A percentile compares a stretch with the other conserved stretches of the same genome.
These are phyloP conservation scores for Sporothrix luriei DNA, from an alignment of 2,329 filamentous ascomycete species.

Conservation along the genomic window DNA sequence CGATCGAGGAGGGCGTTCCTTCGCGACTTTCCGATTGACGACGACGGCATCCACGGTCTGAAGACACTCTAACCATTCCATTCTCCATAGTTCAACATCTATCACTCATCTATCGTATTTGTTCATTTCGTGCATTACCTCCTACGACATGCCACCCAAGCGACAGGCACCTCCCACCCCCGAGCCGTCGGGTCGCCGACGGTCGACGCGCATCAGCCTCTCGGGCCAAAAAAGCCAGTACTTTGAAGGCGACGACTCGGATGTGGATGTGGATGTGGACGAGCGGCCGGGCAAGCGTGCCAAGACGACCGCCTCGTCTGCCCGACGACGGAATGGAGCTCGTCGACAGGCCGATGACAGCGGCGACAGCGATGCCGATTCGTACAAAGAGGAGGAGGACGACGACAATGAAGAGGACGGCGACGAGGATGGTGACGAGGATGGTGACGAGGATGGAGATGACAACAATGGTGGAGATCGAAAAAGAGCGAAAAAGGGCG, in stretches of 20 bases:
- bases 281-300: conserved; percentile 33
- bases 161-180: conserved; percentile 42
- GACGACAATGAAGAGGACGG: conserved; percentile 41
- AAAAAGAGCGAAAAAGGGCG: conserved; percentile 34
- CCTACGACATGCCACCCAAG: conserved; percentile 47
- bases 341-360: conserved; percentile 37
- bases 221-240: conserved; percentile 54
- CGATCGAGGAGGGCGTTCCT: neutral
- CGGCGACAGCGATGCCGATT: conserved; percentile 35
- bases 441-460: conserved; percentile 36
- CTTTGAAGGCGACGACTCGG: conserved; percentile 49
- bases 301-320: neutral
- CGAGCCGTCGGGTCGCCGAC: conserved; percentile 44
- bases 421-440: conserved; percentile 37
- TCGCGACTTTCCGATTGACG: neutral
- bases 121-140: neutral
- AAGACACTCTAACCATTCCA: neutral
- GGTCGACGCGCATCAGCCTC: conserved; percentile 52
- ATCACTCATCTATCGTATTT: neutral
- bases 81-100: neutral
- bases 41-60: neutral
- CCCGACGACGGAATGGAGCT: neutral
- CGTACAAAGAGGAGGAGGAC: conserved; percentile 39
- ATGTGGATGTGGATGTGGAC: neutral
- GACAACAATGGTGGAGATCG: conserved; percentile 37